phyloP scores from a whole-genome alignment of 805 yeast genomes.

The Wickerhamiella galacta region DNA sequence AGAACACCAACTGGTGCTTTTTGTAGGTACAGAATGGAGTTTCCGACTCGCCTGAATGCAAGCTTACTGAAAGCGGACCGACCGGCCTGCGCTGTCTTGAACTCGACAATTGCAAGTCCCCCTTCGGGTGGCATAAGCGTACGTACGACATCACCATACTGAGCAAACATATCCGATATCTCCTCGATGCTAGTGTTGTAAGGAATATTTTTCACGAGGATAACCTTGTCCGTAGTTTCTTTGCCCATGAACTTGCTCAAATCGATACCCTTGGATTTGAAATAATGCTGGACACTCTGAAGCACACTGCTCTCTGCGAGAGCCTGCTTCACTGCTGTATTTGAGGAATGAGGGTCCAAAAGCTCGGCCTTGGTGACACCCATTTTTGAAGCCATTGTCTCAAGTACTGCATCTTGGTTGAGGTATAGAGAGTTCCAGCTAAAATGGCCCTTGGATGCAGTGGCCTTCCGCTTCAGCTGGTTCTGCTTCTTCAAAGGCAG shows the following conservation, averaged over 20 bases:
- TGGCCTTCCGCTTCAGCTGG: constrained; percentile 66
- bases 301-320: constrained; percentile 93
- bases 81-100: constrained; percentile 64
- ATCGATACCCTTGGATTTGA: constrained; percentile 76
- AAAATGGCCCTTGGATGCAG: constrained; percentile 74
- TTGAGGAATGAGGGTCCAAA: constrained; percentile 72
- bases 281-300: constrained; percentile 76
- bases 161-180: constrained; percentile 62
- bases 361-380: constrained; percentile 73
- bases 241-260: constrained; percentile 44
- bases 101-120: constrained; percentile 86
- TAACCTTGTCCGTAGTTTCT: constrained; percentile 64
- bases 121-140: constrained; percentile 92
- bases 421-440: constrained; percentile 90
- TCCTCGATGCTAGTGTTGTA: constrained; percentile 71
- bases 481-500: constrained; percentile 84
- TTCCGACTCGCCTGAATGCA: constrained; percentile 76
- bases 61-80: constrained; percentile 79
- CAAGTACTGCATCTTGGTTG: constrained; percentile 83
- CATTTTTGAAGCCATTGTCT: constrained; percentile 68
- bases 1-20: constrained; percentile 83
- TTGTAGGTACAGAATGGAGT: constrained; percentile 74
- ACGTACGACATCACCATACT: constrained; percentile 64
- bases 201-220: constrained; percentile 81
- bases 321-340: constrained; percentile 90